Conservation (phyloP, 2,329 filamentous ascomycete species). For the Mycosphaerelloides madeirae region DNA sequence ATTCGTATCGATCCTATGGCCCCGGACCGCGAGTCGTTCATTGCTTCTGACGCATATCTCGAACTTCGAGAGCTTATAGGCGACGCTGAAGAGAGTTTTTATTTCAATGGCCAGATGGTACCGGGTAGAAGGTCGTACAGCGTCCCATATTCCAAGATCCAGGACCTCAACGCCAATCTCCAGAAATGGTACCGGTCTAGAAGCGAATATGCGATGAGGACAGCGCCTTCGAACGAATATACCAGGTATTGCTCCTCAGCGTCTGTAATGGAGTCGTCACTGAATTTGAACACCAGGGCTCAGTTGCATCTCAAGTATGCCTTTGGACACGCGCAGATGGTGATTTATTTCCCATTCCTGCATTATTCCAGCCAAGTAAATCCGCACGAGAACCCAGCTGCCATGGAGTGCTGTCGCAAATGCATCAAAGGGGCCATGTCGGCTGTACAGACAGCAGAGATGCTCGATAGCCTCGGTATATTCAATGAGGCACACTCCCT, state of each 20-base stretch:
- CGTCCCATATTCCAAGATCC: no score
- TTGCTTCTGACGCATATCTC: conserved; percentile 4
- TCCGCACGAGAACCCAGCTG: conserved; percentile 1
- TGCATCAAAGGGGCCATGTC: conserved; percentile 10
- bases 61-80: neutral
- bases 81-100: no score
- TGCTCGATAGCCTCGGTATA: conserved; percentile 9
- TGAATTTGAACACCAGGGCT: conserved; percentile 5
- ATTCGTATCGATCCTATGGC: conserved; percentile 8
- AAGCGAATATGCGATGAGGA: no score
- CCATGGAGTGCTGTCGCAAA: neutral
- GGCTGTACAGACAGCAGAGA: conserved; percentile 12
- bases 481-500: conserved; percentile 14
- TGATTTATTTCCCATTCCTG: conserved; percentile 16
- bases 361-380: conserved; percentile 6
- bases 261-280: conserved; percentile 1
- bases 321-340: conserved; percentile 12
- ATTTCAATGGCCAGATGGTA: no score
- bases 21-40: neutral
- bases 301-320: conserved; percentile 15
- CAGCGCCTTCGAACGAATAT: no score
- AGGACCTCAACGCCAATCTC: no score
- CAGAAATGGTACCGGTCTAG: no score
- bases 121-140: no score
- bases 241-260: neutral